phyloP scores from a whole-genome alignment of 306 rosid genomes.

The Potentilla sterilis region DNA sequence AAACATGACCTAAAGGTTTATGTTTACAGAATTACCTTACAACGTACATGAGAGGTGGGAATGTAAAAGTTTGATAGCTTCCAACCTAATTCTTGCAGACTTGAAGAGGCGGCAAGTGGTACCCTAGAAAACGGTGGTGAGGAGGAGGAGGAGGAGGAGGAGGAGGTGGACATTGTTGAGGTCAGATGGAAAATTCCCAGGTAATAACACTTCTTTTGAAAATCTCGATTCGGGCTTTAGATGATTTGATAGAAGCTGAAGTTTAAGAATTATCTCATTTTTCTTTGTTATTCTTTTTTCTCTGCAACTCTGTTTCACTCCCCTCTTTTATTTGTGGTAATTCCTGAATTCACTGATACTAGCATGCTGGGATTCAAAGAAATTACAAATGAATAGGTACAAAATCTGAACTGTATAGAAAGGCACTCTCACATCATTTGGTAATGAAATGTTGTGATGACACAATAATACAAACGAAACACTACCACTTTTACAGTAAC shows the following conservation, averaged over 20 bases:
- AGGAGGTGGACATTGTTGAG: too few species aligned
- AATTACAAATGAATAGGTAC: neutral
- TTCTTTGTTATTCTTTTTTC: neutral
- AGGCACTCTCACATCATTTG: conserved; percentile 3
- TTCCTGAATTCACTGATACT: neutral
- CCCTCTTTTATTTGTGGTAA: neutral
- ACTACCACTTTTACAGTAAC: neutral
- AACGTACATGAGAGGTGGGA: too few species aligned
- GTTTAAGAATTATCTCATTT: neutral
- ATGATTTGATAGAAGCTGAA: neutral
- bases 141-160: too few species aligned
- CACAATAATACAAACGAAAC: conserved; percentile 13
- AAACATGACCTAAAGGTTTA: too few species aligned
- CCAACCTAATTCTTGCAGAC: too few species aligned
- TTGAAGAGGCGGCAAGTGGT: too few species aligned
- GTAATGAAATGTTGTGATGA: neutral
- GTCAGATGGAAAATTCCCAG: neutral
- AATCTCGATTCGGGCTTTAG: neutral
- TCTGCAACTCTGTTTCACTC: neutral
- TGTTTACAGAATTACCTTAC: too few species aligned
- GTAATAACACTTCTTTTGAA: neutral
- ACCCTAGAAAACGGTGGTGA: too few species aligned
- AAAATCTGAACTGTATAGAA: neutral
- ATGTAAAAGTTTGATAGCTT: too few species aligned
- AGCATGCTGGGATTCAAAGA: neutral